Evolutionary conservation across 306 rosid genomes (phyloP), one percentile per base, ranked within the genome.

Genomic region (Coriaria nepalensis): DNA sequence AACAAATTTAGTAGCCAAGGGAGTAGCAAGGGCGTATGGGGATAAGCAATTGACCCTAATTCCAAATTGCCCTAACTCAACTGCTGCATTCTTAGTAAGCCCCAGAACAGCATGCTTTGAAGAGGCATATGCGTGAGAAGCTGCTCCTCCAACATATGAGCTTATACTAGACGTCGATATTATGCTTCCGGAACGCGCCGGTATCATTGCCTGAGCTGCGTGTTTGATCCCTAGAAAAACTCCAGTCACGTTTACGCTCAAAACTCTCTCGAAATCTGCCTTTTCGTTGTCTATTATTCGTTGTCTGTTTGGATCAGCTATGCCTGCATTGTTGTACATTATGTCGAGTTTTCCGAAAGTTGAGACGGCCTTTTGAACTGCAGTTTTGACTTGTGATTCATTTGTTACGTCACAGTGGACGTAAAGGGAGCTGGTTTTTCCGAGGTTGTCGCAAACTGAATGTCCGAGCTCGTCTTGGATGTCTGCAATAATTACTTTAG

Each of bases 321-420:
- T 72, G 60, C 95, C 96, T 0, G 88, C 93, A 6, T 83, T 83
- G 86, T 83, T 83, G 81, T 83, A 68, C 86, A 88, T 81, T 35
- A 82, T 73, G 75, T 83, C 96, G 5, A 88, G 64, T 36, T 81
- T 83, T 10, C 88, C 88, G 2, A 63, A 66, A 0, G 69, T 37
- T 40, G 49, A 6, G 0, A 81, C 35, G 5, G 84, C 56, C n/a
- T 11, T 60, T 35, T 62, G 52, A 0, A 87, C 78, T 0, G 77
- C 86, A 0, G 52, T 52, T 72, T 81, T 66, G 0, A 88, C 36
- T 8, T 88, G 93, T 13, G 64, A 45, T 59, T 88, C 95, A 0
- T 88, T 64, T 0, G 86, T 81, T 7, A 83, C 95, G 8, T 88
- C 86, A 5, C 93, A 88, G 2, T 72, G 90, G 49, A 80, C 64